Conservation (phyloP, 768 basidiomycete species). For the Agrocybe pediades region DNA sequence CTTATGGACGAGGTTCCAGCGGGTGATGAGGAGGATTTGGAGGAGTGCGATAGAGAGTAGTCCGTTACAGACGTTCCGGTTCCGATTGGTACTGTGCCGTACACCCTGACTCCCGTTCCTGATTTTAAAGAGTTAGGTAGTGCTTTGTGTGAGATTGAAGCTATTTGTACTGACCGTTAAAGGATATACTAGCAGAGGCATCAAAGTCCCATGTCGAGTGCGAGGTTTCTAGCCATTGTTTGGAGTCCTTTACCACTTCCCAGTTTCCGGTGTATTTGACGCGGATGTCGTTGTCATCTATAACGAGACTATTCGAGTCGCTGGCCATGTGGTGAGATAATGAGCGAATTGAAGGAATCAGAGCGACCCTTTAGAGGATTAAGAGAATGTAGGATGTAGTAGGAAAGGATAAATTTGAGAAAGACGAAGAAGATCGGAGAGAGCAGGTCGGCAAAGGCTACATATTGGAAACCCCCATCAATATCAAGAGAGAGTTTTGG, state of each 20-base stretch:
- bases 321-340: no score
- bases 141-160: background rate
- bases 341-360: no score
- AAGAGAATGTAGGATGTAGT: no score
- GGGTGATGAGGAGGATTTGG: background rate
- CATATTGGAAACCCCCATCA: no score
- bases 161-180: slow-evolving; percentile 1
- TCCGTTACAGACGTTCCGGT: slow-evolving; percentile 3
- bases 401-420: no score
- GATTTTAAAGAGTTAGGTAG: background rate
- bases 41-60: background rate
- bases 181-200: slow-evolving; percentile 4
- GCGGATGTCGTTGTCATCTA: slow-evolving; percentile 12
- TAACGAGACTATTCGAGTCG: background rate
- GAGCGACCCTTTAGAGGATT: no score
- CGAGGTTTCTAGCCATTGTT: slow-evolving; percentile 1
- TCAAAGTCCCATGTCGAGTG: slow-evolving; percentile 12
- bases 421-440: no score
- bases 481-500: no score
- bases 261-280: slow-evolving; percentile 6
- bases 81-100: slow-evolving; percentile 8
- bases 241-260: slow-evolving; percentile 1
- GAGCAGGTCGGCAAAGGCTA: no score
- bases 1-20: background rate
- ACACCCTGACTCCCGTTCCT: slow-evolving; percentile 7